Evolutionary conservation across 2,329 filamentous ascomycete species (phyloP).

Genomic region (Scytalidium sp.): DNA sequence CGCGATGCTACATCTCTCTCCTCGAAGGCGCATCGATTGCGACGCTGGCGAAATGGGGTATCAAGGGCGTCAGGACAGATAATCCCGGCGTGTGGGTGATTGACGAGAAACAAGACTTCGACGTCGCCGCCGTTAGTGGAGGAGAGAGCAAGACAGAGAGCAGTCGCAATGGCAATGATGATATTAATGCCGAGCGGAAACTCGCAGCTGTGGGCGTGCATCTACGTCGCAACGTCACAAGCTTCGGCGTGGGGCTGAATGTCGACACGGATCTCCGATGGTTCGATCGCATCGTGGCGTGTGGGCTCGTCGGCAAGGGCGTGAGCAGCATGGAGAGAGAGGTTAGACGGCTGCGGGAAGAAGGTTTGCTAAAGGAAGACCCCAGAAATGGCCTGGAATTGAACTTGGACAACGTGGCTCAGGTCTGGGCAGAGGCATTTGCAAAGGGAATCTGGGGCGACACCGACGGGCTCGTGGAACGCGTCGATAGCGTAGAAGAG

Average conservation of each 20-base stretch:
- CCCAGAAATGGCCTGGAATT: conserved; percentile 6
- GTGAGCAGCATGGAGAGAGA: conserved; percentile 64
- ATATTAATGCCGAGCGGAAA: conserved; percentile 53
- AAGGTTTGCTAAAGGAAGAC: conserved; percentile 2
- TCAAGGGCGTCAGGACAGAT: conserved; percentile 62
- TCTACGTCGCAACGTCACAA: conserved; percentile 76
- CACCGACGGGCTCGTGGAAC: conserved; percentile 3
- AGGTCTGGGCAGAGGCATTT: conserved; percentile 16
- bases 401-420: conserved; percentile 8
- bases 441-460: conserved; percentile 13
- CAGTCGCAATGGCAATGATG: conserved; percentile 8
- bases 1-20: conserved; percentile 73
- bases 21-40: conserved; percentile 75
- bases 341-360: background rate
- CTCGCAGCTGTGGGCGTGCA: conserved; percentile 94
- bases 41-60: conserved; percentile 56
- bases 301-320: conserved; percentile 76
- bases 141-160: background rate
- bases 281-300: conserved; percentile 79
- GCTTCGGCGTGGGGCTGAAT: conserved; percentile 82
- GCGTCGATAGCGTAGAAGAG: conserved; percentile 8
- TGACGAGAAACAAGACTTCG: no score
- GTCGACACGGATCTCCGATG: conserved; percentile 61
- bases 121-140: conserved; percentile 12
- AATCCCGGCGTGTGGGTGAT: conserved; percentile 84